Evolutionary conservation across 805 yeast genomes (phyloP).

Genomic region (Kazachstania psychrophila): DNA sequence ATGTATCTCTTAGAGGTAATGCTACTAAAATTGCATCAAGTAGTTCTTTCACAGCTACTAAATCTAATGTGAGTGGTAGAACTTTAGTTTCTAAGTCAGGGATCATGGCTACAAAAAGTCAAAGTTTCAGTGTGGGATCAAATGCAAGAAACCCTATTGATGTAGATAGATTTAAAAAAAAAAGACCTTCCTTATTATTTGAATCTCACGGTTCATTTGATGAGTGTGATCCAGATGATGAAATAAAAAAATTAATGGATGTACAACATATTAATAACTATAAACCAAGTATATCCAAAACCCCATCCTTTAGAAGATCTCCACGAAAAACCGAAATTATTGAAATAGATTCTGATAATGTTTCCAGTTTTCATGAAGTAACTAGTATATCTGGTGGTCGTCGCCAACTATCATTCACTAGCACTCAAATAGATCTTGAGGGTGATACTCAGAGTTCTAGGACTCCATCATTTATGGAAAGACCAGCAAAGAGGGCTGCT

Average conservation of each 20-base stretch:
- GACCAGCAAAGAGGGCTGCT: constrained; percentile 9
- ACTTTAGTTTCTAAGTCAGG: background rate
- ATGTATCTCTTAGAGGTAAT: too few relatives aligned
- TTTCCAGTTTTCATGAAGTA: constrained; percentile 3
- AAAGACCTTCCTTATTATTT: constrained; percentile 7
- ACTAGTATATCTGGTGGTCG: constrained; percentile 8
- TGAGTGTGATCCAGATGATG: constrained; percentile 24
- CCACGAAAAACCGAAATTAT: constrained; percentile 5
- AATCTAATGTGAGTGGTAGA: too few relatives aligned
- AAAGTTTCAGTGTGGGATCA: background rate
- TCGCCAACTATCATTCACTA: constrained; percentile 15
- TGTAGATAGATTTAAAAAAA: constrained; percentile 1
- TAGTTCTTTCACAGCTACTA: background rate
- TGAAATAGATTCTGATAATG: constrained; percentile 5
- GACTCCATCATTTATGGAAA: background rate
- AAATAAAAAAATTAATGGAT: constrained; percentile 14
- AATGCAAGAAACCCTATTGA: constrained; percentile 1
- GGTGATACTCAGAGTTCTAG: background rate
- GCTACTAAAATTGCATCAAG: too few relatives aligned
- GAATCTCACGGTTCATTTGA: constrained; percentile 29
- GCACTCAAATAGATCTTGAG: constrained; percentile 5
- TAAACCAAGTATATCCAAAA: constrained; percentile 9
- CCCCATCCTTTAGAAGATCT: constrained; percentile 9
- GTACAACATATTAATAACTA: constrained; percentile 21
- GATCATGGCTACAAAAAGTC: background rate